Percentiles rank a stretch among this genome's conserved stretches.
These are phyloP conservation scores for Musa schizocarpa DNA, from an alignment of 176 grass and related monocot genomes.

Conservation along the genomic window DNA sequence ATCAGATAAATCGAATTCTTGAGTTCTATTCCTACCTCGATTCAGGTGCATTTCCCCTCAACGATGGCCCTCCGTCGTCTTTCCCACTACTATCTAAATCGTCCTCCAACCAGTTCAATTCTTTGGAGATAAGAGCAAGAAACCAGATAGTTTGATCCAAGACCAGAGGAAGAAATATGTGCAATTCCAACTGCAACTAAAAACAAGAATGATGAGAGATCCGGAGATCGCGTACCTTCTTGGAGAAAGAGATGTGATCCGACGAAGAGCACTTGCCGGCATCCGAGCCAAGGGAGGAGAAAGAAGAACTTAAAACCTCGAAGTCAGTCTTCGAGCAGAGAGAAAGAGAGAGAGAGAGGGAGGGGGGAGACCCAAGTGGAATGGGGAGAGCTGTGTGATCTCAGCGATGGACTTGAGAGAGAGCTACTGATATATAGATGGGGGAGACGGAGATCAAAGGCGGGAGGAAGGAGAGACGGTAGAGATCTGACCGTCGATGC, in stretches of 20 bases:
- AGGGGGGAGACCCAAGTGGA: background rate
- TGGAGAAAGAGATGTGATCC: background rate
- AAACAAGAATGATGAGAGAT: background rate
- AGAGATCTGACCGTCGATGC: background rate
- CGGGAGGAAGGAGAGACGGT: background rate
- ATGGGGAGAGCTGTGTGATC: background rate
- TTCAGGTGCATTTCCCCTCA: background rate
- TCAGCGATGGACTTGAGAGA: background rate
- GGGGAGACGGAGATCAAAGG: background rate
- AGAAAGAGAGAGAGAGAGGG: background rate
- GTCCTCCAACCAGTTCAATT: background rate
- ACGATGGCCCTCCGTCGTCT: background rate
- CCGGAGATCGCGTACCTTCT: background rate
- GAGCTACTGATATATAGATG: background rate
- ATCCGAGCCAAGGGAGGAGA: background rate
- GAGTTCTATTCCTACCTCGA: background rate
- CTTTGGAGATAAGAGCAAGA: too few species aligned
- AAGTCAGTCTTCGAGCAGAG: too few species aligned
- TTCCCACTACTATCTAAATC: background rate
- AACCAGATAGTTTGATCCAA: too few species aligned
- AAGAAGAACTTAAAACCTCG: background rate
- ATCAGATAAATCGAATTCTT: background rate
- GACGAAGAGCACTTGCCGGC: background rate
- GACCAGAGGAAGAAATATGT: too few species aligned
- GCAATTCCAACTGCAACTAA: background rate